These are phyloP conservation scores for Hibiscus syriacus DNA, from an alignment of 345 rosid species.

Conservation along the genomic window DNA sequence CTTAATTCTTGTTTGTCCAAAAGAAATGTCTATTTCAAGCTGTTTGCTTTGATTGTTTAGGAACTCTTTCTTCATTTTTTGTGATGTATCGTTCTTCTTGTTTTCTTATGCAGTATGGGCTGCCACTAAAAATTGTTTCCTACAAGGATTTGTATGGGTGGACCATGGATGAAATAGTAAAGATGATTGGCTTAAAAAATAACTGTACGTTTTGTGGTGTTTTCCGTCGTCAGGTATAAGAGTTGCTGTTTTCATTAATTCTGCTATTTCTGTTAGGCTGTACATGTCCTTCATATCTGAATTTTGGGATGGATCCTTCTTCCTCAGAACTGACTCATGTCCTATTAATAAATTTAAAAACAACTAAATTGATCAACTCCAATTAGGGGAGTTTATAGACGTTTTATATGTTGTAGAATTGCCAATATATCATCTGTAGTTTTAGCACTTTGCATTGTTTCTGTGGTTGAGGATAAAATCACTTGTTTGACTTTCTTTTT, in stretches of 20 bases:
- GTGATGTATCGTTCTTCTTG: neutral
- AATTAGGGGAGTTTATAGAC: neutral
- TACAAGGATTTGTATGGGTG: constrained; percentile 97
- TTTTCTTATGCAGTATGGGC: constrained; percentile 49
- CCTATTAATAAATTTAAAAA: neutral
- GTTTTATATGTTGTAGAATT: neutral
- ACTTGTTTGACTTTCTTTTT: constrained; percentile 10
- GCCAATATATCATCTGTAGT: neutral
- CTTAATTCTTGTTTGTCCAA: neutral
- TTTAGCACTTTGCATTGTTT: neutral
- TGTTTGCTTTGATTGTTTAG: neutral
- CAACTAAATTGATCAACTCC: neutral
- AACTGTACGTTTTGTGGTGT: constrained; percentile 97
- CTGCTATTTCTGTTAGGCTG: neutral
- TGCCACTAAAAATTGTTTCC: constrained; percentile 81
- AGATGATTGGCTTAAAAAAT: constrained; percentile 88
- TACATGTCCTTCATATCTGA: neutral
- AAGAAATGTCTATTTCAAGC: neutral
- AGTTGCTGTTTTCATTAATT: neutral
- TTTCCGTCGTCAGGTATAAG: constrained; percentile 78
- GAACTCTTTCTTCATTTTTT: neutral
- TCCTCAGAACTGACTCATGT: neutral
- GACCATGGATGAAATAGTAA: constrained; percentile 99
- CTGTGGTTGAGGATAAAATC: neutral
- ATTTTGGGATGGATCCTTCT: neutral